Conservation (phyloP, 768 basidiomycete species). For the Macrolepiota dolichaula region DNA sequence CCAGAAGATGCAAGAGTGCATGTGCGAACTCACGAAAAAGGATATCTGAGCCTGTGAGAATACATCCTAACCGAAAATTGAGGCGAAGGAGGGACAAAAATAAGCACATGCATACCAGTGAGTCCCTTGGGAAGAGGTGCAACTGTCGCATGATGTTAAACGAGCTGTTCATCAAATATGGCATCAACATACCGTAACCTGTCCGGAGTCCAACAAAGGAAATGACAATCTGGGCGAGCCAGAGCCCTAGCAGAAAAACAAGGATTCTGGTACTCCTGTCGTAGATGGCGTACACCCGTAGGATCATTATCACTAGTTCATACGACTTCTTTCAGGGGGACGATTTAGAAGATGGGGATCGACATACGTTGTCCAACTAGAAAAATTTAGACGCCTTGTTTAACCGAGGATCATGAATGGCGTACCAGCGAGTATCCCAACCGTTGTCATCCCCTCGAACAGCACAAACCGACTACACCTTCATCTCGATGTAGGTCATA, state of each 20-base stretch:
- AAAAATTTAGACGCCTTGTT: neutral
- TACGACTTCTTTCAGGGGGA: neutral
- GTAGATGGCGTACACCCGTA: conserved; percentile 28
- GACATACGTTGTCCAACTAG: neutral
- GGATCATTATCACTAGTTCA: conserved; percentile 26
- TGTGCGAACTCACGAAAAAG: conserved; percentile 22
- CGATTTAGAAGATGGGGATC: neutral
- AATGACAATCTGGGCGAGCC: conserved; percentile 21
- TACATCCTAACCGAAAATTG: conserved; percentile 19
- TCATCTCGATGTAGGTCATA: neutral
- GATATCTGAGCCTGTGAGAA: conserved; percentile 18
- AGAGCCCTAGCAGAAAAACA: conserved; percentile 18
- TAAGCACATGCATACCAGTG: conserved; percentile 14
- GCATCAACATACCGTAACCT: conserved; percentile 19
- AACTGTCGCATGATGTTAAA: conserved; percentile 10
- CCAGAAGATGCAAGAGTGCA: neutral
- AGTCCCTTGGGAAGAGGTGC: conserved; percentile 22
- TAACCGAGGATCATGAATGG: neutral
- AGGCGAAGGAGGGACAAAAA: neutral
- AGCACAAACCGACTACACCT: conserved; percentile 23
- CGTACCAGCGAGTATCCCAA: conserved; percentile 23
- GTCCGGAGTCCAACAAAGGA: conserved; percentile 20
- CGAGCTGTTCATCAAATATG: neutral
- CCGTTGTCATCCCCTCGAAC: conserved; percentile 26
- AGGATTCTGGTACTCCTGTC: conserved; percentile 17